Evolutionary conservation across 78 protist genomes (phyloP).

Genomic region (Parvularia atlantis): DNA sequence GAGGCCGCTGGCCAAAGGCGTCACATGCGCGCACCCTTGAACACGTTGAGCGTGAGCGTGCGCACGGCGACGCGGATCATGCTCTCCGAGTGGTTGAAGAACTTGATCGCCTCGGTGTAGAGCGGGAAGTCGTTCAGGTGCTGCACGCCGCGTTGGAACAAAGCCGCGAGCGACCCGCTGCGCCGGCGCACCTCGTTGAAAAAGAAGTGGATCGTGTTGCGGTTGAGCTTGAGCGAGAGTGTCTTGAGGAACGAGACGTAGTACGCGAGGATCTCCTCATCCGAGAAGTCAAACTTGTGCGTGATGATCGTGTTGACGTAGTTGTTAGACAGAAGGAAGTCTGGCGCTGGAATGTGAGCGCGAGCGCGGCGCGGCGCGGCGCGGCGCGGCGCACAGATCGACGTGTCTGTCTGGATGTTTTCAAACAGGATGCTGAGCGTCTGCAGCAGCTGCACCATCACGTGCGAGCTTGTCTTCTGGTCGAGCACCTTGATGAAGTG

Average conservation of each 20-base stretch:
- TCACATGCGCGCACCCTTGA: conserved; percentile 53
- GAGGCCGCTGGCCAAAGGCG: neutral
- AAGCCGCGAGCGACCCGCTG: neutral
- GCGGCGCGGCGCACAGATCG: conserved; percentile 66
- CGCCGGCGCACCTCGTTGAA: conserved; percentile 33
- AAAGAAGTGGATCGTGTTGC: conserved; percentile 67
- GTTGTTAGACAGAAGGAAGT: conserved; percentile 67
- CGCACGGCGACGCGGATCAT: conserved; percentile 85
- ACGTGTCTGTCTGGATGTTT: conserved; percentile 42
- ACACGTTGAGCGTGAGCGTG: conserved; percentile 71
- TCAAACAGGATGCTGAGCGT: conserved; percentile 68
- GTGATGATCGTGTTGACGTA: conserved; percentile 64
- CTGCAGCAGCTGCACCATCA: conserved; percentile 61
- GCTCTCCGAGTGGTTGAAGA: conserved; percentile 71
- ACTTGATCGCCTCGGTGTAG: conserved; percentile 84
- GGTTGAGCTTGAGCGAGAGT: conserved; percentile 60
- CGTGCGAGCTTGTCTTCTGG: conserved; percentile 24
- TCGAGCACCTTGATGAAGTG: conserved; percentile 28
- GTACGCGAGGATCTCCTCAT: conserved; percentile 74
- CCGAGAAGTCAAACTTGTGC: conserved; percentile 61
- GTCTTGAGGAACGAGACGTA: conserved; percentile 79
- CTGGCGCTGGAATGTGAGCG: conserved; percentile 17
- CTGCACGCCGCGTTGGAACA: conserved; percentile 9
- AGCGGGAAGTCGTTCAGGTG: conserved; percentile 71
- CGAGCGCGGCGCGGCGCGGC: neutral